Conservation (phyloP, 305 asterid genomes). For the Lippia alba region DNA sequence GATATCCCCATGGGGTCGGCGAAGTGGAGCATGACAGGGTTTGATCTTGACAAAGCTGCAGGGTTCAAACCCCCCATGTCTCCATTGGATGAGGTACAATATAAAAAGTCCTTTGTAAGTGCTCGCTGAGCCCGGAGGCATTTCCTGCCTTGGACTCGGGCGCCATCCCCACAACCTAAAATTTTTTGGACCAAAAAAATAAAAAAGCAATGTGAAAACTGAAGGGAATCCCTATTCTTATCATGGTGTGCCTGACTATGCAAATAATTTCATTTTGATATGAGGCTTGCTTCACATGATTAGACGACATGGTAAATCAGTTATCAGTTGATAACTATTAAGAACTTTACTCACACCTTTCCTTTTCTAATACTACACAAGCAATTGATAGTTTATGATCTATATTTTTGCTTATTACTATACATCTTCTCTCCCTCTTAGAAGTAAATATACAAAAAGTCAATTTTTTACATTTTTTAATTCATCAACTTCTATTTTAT, state of each 20-base stretch:
- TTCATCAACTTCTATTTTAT: conserved; percentile 7
- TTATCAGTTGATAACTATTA: background rate
- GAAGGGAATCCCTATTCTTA: background rate
- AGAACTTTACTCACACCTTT: background rate
- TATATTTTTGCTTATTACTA: background rate
- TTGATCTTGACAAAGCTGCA: too few relatives aligned
- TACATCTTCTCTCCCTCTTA: conserved; percentile 3
- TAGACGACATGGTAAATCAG: conserved; percentile 1
- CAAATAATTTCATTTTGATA: conserved; percentile 3
- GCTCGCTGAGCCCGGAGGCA: too few relatives aligned
- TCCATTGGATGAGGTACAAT: too few relatives aligned
- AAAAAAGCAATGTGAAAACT: background rate
- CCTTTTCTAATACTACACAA: background rate
- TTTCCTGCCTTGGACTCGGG: too few relatives aligned
- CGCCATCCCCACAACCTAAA: too few relatives aligned
- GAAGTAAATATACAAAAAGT: conserved; percentile 3
- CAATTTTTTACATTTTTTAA: background rate
- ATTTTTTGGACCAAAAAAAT: too few relatives aligned
- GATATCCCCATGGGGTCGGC: too few relatives aligned
- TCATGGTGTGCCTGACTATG: background rate
- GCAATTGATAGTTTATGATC: background rate
- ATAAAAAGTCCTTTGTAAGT: too few relatives aligned
- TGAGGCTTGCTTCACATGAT: background rate
- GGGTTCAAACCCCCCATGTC: too few relatives aligned
- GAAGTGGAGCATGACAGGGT: too few relatives aligned